These are phyloP conservation scores for Elongisporangium prolatum DNA, from an alignment of 352 stramenopile species.

Conservation along the genomic window DNA sequence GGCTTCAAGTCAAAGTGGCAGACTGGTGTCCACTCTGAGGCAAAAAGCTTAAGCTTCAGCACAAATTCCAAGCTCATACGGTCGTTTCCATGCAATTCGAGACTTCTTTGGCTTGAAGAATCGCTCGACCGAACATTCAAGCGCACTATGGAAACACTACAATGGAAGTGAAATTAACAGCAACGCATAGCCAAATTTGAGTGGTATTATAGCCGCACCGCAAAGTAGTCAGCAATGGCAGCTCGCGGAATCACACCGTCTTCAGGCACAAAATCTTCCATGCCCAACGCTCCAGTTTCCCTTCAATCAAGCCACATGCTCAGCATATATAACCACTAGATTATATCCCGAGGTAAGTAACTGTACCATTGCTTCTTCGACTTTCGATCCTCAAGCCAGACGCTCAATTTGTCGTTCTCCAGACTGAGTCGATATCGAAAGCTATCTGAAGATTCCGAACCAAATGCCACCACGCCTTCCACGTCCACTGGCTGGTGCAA, in stretches of 20 bases:
- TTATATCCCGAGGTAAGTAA: neutral
- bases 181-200: too few relatives aligned
- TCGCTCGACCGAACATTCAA: neutral
- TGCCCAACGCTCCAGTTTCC: neutral
- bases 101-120: neutral
- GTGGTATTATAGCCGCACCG: neutral
- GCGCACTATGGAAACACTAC: conserved; percentile 2
- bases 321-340: neutral
- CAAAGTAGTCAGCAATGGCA: neutral
- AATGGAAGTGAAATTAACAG: neutral
- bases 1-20: conserved; percentile 1
- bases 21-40: neutral
- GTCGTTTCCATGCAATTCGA: neutral
- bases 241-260: conserved; percentile 1
- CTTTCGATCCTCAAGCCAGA: conserved; percentile 4
- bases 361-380: conserved; percentile 3
- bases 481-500: neutral
- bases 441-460: too few relatives aligned
- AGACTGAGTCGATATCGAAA: conserved; percentile 1
- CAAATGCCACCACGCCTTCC: neutral
- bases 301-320: neutral
- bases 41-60: conserved; percentile 4
- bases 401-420: conserved; percentile 1
- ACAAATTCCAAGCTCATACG: neutral
- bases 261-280: neutral